Evolutionary conservation across 371 early-diverging fungal genomes (phyloP).

Genomic region (Parasitella parasitica): DNA sequence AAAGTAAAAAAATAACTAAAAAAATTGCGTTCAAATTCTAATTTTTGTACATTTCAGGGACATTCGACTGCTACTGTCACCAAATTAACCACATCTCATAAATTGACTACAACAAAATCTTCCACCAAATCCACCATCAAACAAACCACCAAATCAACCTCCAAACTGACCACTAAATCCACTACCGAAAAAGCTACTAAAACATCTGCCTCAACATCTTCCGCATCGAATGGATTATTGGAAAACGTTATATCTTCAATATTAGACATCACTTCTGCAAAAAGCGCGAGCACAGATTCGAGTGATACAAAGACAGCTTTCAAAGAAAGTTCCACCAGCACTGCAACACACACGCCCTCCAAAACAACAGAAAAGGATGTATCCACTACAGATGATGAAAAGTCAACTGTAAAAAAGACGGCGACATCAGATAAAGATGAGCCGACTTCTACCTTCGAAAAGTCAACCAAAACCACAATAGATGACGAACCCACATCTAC

Average conservation of each 20-base stretch:
- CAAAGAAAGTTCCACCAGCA: conserved; percentile 6
- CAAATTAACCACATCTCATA: background rate
- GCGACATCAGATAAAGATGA: background rate
- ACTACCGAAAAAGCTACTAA: background rate
- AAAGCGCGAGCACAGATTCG: conserved; percentile 4
- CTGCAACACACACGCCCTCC: background rate
- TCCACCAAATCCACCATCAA: background rate
- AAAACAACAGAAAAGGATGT: background rate
- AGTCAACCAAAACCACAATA: conserved; percentile 10
- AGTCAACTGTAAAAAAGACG: background rate
- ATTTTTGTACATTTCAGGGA: conserved; percentile 1
- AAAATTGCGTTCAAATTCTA: background rate
- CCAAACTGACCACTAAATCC: background rate
- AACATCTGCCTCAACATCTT: background rate
- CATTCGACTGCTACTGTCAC: background rate
- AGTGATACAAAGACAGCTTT: conserved; percentile 11
- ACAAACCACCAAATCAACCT: background rate
- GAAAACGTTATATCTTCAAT: background rate
- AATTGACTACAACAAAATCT: background rate
- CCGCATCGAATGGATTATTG: conserved; percentile 1
- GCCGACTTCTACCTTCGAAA: conserved; percentile 3
- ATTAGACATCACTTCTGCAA: background rate
- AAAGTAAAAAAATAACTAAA: background rate
- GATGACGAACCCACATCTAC: background rate
- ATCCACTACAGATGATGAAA: background rate